Conservation (phyloP, 306 rosid species). For the Ormosia semicastrata region DNA sequence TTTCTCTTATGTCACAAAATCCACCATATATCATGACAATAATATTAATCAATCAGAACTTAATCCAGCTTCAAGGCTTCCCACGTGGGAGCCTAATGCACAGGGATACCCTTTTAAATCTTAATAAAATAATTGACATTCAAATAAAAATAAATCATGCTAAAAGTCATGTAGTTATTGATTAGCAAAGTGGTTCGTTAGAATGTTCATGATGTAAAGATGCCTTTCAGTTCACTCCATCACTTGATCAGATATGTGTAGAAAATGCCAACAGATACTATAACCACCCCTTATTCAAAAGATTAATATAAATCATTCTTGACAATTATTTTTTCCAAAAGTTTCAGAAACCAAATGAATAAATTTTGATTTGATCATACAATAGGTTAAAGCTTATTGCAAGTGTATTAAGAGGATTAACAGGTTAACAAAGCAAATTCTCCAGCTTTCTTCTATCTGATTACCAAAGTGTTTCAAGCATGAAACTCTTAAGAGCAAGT, state of each 20-base stretch:
- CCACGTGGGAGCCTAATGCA: not conserved
- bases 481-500: not conserved
- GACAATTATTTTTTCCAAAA: not conserved
- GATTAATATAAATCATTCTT: not conserved
- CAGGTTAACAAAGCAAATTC: not conserved
- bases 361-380: not conserved
- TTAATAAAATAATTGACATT: too few species aligned
- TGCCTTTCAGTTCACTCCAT: not conserved
- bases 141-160: too few species aligned
- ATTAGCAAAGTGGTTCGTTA: not conserved
- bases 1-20: not conserved
- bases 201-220: not conserved
- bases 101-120: not conserved
- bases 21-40: not conserved
- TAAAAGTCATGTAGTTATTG: not conserved
- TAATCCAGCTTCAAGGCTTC: not conserved
- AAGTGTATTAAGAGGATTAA: not conserved
- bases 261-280: not conserved
- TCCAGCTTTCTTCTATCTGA: not conserved
- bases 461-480: not conserved
- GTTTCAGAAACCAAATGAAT: not conserved
- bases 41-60: not conserved
- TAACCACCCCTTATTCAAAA: not conserved
- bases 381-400: not conserved
- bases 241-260: not conserved